A percentile compares a stretch with the other conserved stretches of the same genome.
phyloP scores from a whole-genome alignment of 1,284 basidiomycete species.

The Mycena sp. region DNA sequence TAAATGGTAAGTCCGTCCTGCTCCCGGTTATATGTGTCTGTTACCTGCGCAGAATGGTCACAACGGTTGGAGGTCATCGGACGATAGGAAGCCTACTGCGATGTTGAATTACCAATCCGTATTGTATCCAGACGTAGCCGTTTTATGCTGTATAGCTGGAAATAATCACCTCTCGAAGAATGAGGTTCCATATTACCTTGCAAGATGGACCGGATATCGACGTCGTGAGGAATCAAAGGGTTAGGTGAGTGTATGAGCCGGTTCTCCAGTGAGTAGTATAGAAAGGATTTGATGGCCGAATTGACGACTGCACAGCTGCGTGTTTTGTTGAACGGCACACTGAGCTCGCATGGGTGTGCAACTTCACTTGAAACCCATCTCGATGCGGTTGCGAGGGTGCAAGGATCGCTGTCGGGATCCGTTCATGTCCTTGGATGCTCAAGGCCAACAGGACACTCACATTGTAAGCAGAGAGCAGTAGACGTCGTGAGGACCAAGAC shows the following conservation, averaged over 20 bases:
- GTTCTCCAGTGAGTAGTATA: constrained; percentile 23
- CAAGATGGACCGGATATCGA: constrained; percentile 20
- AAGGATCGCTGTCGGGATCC: constrained; percentile 22
- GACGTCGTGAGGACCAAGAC: no score
- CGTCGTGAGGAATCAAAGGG: constrained; percentile 23
- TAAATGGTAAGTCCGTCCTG: constrained; percentile 29
- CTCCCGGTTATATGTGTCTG: constrained; percentile 28
- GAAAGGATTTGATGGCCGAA: constrained; percentile 21
- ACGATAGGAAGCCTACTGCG: constrained; percentile 3
- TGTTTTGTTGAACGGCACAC: constrained; percentile 20
- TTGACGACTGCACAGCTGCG: constrained; percentile 20
- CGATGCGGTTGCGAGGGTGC: constrained; percentile 15
- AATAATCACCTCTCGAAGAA: background rate
- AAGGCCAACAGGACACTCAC: no score
- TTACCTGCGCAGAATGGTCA: constrained; percentile 11
- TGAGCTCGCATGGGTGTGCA: constrained; percentile 28
- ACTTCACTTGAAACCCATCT: constrained; percentile 23
- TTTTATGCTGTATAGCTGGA: background rate
- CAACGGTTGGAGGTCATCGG: background rate
- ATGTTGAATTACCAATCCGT: constrained; percentile 28
- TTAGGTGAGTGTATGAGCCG: constrained; percentile 26
- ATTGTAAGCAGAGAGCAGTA: no score
- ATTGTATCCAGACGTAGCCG: background rate
- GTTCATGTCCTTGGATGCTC: no score
- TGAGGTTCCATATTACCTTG: background rate